phyloP scores from a whole-genome alignment of 345 rosid genomes.

The Gossypium raimondii region DNA sequence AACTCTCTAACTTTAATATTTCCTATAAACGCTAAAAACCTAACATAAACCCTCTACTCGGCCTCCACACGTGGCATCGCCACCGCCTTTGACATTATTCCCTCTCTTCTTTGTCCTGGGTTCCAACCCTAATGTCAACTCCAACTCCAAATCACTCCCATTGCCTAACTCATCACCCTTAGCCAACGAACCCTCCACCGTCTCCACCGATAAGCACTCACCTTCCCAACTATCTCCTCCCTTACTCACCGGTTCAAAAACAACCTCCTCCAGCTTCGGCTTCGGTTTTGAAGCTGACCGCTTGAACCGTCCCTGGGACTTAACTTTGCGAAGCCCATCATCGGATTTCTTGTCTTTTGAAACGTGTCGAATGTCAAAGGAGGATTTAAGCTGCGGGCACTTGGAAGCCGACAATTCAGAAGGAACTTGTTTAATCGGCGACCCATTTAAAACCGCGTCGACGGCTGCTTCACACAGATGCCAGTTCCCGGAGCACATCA shows the following conservation, averaged over 20 bases:
- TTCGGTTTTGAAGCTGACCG: conserved; percentile 17
- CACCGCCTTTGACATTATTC: neutral
- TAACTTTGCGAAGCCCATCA: conserved; percentile 24
- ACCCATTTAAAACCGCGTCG: conserved; percentile 47
- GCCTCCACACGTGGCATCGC: neutral
- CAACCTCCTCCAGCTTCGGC: conserved; percentile 3
- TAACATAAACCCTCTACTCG: neutral
- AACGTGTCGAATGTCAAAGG: conserved; percentile 36
- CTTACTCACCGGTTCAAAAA: conserved; percentile 9
- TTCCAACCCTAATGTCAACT: conserved; percentile 28
- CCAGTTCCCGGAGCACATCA: conserved; percentile 53
- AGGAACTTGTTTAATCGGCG: conserved; percentile 22
- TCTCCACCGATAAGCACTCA: conserved; percentile 31
- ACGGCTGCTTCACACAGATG: conserved; percentile 61
- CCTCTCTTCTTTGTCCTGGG: neutral
- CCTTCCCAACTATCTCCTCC: conserved; percentile 19
- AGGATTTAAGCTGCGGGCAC: conserved; percentile 7
- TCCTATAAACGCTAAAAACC: neutral
- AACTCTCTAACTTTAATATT: no score
- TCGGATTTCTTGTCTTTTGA: conserved; percentile 15
- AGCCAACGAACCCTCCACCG: conserved; percentile 30
- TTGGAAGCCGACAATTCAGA: conserved; percentile 6
- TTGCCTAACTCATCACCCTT: conserved; percentile 20
- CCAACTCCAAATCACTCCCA: conserved; percentile 22
- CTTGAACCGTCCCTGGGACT: conserved; percentile 27